Base-by-base conservation (phyloP, 345 rosid species). In the Lepidium aucheri region DNA sequence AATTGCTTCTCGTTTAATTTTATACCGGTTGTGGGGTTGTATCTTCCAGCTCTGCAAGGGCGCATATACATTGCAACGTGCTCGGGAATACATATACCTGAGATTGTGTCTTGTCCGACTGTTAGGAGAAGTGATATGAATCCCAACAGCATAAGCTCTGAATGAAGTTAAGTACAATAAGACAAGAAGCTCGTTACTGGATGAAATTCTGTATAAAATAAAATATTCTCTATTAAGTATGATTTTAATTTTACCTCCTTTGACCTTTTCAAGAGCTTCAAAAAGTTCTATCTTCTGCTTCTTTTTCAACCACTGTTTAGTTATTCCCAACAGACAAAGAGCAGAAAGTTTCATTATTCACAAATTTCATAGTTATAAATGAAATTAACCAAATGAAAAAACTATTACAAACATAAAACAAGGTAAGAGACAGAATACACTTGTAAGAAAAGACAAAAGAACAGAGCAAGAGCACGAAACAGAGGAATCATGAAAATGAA, bases 101-200 rank as follows among this genome's bases (percentile, higher is more conserved):
- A 82, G 44, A 91, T 85, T 18, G 20, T 39, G 69, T 74, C 82
- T 76, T 88, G 89, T 22, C 78, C 36, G 11, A 74, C 69, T 3
- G 88, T 82, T 18, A 91, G 75, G 46, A 88, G 68, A 80, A 91
- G 61, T 9, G 97, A 88, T 56, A 85, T 78, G 82, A 88, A 91
- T 43, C 97, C 97, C 81, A 88, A 24, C 20, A 85, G 68, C 96
- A 85, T 82, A 81, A 91, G 69, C 51, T 85, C 97, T 91, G 64
- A 49, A 73, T 39, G 3, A 57, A 22, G n/a, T 12, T 10, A 28
- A 17, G 60, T 34, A 17, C 3, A 54, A 2, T 5, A 34, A 32
- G 1, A 33, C 11, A n/a, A 62, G 8, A 26, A 24, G 22, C 30
- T 53, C 26, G 53, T 63, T 35, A 53, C 36, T 63, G 32, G 67